Evolutionary conservation across 768 basidiomycete genomes (phyloP), one percentile per base, ranked within the genome.

Genomic region (Neoboletus brunneissimus): DNA sequence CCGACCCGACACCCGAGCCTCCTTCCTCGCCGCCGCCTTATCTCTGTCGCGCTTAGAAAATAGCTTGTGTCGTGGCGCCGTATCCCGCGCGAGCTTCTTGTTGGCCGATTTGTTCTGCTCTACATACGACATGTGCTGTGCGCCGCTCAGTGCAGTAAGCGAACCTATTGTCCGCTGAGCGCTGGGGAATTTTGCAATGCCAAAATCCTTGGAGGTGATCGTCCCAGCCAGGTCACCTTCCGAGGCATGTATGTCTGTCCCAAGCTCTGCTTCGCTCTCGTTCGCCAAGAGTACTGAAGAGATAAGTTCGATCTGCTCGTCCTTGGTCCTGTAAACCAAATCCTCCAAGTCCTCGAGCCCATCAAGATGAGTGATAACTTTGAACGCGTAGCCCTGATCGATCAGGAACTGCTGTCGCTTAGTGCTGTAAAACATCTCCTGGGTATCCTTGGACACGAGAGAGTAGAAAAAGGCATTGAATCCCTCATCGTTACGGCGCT

Each of bases 391-490:
- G 3, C 97, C 96, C 74, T 98, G 95, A 69, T 99, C 97, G 67
- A 99, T 96, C 63, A 99, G 77, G 76, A 99, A 99, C 67, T 98
- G 94, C 68, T 98, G 97, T 16, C 97, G 86, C 75, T 99, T 99
- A 4, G 97, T 96, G 70, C 92, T 95, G 80, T 98, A 99, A 74
- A 88, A 99, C 94, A 98, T 98, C 75, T 98, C 97, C 67, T 97
- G 94, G 5, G 96, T 99, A 75, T 98, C 96, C 73, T 97, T 97
- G 25, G 95, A 98, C 34, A 99, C 97, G 8, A 99, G 85, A 32
- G 97, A 98, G 72, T 99, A 99, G 76, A 99, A 99, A 77, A 98
- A 99, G 23, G 97, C 97, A 61, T 99, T 99, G 77, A 99, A 99
- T 1, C 97, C 97, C 74, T 98, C 97, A 66, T 99, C 97, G 67